A percentile compares a stretch with the other conserved stretches of the same genome.
Evolutionary conservation across 2,329 filamentous ascomycete species (phyloP).

Genomic region (Ophiostoma sp.): DNA sequence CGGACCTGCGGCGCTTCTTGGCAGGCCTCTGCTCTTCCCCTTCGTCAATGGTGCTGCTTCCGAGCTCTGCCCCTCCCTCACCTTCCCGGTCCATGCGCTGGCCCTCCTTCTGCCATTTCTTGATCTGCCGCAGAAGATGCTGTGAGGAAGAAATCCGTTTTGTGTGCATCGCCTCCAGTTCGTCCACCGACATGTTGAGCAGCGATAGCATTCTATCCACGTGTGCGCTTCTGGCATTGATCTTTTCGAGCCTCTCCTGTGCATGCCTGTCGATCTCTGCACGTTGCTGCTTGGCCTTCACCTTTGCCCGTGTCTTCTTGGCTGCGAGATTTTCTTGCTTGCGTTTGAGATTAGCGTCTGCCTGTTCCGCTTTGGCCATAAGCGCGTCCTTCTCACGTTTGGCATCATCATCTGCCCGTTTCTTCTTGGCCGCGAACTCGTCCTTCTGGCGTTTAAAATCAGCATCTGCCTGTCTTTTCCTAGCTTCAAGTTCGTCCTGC

Average conservation of each 20-base stretch:
- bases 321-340: not conserved
- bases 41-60: not conserved
- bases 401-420: too few species aligned
- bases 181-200: not conserved
- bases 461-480: too few species aligned
- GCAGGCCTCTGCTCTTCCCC: not conserved
- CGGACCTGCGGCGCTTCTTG: not conserved
- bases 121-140: not conserved
- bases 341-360: not conserved
- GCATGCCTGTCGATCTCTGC: not conserved
- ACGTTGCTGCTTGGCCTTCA: not conserved
- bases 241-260: not conserved
- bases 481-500: too few species aligned
- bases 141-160: not conserved
- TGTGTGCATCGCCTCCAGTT: not conserved
- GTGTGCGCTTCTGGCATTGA: not conserved
- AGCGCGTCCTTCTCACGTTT: not conserved
- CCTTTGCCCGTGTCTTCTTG: not conserved
- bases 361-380: not conserved
- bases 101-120: not conserved
- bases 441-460: too few species aligned
- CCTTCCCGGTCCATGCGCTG: not conserved
- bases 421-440: too few species aligned
- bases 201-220: not conserved
- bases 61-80: not conserved